Conservation (phyloP, 805 yeast genomes). For the Kluyveromyces nonfermentans region DNA sequence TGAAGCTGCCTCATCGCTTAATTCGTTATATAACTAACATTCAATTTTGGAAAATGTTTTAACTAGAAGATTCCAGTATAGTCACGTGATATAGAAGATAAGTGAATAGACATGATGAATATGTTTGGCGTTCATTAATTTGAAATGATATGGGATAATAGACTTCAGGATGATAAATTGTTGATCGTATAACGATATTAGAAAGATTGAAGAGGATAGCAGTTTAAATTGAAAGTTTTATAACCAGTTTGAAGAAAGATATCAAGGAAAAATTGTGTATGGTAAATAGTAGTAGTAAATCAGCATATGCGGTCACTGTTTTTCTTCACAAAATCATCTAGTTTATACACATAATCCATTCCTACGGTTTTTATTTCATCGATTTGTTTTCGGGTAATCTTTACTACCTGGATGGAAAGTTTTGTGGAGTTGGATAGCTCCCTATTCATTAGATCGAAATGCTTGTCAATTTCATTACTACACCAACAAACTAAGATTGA, state of each 20-base stretch:
- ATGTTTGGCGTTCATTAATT: too few species aligned
- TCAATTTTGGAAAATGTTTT: not conserved
- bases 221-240: too few species aligned
- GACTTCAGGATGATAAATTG: too few species aligned
- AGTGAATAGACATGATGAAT: too few species aligned
- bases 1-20: not conserved
- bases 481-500: constrained; percentile 75
- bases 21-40: not conserved
- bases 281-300: too few species aligned
- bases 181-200: too few species aligned
- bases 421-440: constrained; percentile 58
- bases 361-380: constrained; percentile 55
- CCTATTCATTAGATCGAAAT: constrained; percentile 50
- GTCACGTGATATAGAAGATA: not conserved
- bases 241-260: too few species aligned
- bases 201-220: too few species aligned
- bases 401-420: constrained; percentile 41
- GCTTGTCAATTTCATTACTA: constrained; percentile 49
- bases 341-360: constrained; percentile 62
- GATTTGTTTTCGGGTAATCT: constrained; percentile 53
- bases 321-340: constrained; percentile 33
- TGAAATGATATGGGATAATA: too few species aligned
- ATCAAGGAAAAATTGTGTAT: too few species aligned
- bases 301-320: constrained; percentile 11
- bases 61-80: not conserved